phyloP scores from a whole-genome alignment of 106 monocot genomes.

The Dendrobium chrysotoxum region DNA sequence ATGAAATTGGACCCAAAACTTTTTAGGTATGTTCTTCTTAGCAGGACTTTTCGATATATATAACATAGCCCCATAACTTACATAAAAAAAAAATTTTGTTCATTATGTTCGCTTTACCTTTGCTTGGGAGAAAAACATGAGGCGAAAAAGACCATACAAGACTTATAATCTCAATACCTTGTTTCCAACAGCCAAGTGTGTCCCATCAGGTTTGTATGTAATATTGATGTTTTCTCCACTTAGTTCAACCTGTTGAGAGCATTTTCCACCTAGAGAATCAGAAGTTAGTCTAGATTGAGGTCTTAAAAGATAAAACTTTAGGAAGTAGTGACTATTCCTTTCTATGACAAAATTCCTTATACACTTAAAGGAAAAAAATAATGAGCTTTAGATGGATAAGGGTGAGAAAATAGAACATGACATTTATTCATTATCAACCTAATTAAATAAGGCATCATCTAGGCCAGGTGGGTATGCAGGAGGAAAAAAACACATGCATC shows the following conservation, averaged over 20 bases:
- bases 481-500: background rate
- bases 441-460: background rate
- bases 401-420: background rate
- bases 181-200: slow-evolving; percentile 90
- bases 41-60: no score
- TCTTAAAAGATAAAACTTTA: background rate
- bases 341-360: background rate
- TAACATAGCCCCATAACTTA: no score
- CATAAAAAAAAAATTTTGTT: no score
- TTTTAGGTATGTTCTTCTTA: no score
- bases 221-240: slow-evolving; percentile 99
- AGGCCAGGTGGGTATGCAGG: background rate
- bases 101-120: no score
- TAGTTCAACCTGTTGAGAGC: slow-evolving; percentile 88
- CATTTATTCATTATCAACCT: background rate
- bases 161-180: slow-evolving; percentile 44
- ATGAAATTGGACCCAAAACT: no score
- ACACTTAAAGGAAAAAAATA: background rate
- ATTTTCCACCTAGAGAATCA: slow-evolving; percentile 79
- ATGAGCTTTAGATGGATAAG: background rate
- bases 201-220: slow-evolving; percentile 91
- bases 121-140: no score
- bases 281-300: background rate
- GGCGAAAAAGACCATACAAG: background rate
- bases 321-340: background rate